Conservation (phyloP, 1,284 basidiomycete species). For the Rhodotorula sp. region DNA sequence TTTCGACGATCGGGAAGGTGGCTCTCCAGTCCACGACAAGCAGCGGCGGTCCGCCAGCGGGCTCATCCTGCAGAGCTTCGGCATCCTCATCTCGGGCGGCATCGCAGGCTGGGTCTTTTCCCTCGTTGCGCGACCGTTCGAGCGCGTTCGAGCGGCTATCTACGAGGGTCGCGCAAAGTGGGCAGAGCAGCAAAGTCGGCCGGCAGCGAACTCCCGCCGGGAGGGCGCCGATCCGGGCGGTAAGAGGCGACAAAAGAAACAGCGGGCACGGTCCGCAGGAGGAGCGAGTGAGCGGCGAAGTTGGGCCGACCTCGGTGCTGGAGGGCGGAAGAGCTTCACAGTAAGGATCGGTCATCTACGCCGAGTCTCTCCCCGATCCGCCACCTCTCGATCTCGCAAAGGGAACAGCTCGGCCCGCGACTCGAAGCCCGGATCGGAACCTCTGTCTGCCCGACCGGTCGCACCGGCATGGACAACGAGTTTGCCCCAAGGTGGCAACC, state of each 20-base stretch:
- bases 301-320: conserved; percentile 9
- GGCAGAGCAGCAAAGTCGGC: conserved; percentile 43
- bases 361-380: conserved; percentile 1
- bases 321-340: conserved; percentile 12
- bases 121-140: conserved; percentile 48
- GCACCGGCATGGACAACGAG: background rate
- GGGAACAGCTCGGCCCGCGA: background rate
- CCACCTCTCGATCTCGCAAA: too few species aligned
- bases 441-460: background rate
- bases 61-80: conserved; percentile 43
- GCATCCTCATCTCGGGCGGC: conserved; percentile 44
- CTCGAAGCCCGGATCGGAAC: background rate
- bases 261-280: conserved; percentile 13
- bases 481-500: background rate
- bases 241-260: background rate
- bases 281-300: conserved; percentile 21
- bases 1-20: background rate
- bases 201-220: background rate
- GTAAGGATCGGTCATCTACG: conserved; percentile 21
- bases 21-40: conserved; percentile 6
- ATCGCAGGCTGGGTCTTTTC: conserved; percentile 44
- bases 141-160: conserved; percentile 48
- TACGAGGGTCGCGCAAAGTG: conserved; percentile 47
- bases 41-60: conserved; percentile 8
- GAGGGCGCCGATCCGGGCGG: background rate